Evolutionary conservation across 805 yeast genomes (phyloP).

Genomic region (Kluyveromyces nonfermentans): DNA sequence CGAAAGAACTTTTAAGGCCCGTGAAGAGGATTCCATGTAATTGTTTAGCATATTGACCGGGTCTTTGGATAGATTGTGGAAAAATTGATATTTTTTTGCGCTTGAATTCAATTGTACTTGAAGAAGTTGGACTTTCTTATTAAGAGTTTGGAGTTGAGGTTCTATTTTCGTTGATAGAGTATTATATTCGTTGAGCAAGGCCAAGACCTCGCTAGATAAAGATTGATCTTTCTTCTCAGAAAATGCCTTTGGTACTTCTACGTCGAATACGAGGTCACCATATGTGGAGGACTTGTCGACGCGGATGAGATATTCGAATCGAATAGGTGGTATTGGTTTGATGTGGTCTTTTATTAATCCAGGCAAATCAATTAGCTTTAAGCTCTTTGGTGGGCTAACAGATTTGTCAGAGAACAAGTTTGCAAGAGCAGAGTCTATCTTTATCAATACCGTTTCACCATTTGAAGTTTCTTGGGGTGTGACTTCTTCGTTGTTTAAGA

Average conservation of each 20-base stretch:
- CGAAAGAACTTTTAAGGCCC: conserved; percentile 73
- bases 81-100: conserved; percentile 68
- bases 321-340: conserved; percentile 71
- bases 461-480: conserved; percentile 12
- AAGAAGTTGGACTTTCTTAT: conserved; percentile 34
- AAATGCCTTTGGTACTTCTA: conserved; percentile 46
- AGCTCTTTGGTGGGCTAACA: conserved; percentile 7
- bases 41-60: conserved; percentile 68
- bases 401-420: conserved; percentile 28
- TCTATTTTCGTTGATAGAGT: conserved; percentile 27
- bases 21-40: conserved; percentile 73
- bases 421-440: conserved; percentile 39
- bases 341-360: conserved; percentile 42
- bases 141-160: conserved; percentile 33
- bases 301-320: conserved; percentile 61
- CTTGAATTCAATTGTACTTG: conserved; percentile 44
- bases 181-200: conserved; percentile 23
- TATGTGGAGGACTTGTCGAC: conserved; percentile 70
- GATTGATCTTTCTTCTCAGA: conserved; percentile 25
- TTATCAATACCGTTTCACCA: conserved; percentile 46
- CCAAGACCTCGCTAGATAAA: conserved; percentile 23
- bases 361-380: conserved; percentile 43
- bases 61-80: conserved; percentile 58
- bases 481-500: conserved; percentile 14
- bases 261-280: conserved; percentile 73